Base-by-base conservation (phyloP, 352 stramenopile genomes). In the Aphanomyces astaci region DNA sequence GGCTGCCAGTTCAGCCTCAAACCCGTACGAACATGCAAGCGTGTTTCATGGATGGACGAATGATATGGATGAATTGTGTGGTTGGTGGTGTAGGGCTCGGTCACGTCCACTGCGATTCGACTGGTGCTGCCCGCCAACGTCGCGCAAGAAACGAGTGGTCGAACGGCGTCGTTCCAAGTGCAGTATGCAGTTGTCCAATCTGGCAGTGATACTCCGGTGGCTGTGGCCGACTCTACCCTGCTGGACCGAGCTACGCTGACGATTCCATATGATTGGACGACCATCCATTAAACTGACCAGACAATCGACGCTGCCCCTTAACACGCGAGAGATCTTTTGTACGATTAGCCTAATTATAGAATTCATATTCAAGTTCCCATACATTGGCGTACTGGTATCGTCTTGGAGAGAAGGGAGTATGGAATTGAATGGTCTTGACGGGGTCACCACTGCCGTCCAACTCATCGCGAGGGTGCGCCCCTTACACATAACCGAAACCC, bases 1-100 rank as follows among this genome's bases (percentile, higher is more conserved):
- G 62, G 39, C 13, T 68, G 43, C 48, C 13, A 27, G 5, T 68
- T 68, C 32, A 10, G 27, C 25, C 30, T 68, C 22, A 51, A 68
- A 24, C 62, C 62, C 7, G 62, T 68, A n/a, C 22, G 33, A n/a
- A n/a, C n/a, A n/a, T 66, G 32, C 46, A 2, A 15, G 7, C 36
- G 36, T 43, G 22, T 53, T 33, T 15, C 62, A n/a, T n/a, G n/a
- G 22, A 68, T 51, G 11, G 10, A 13, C 5, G 2, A 31, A 64
- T 64, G 13, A 49, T 33, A 17, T 22, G n/a, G 24, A 24, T n/a
- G 19, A 49, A 17, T 10, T 67, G 19, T 13, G 17, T 65, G n/a
- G 11, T 9, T 24, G 9, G 22, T 25, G 45, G 24, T 27, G n/a
- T 68, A 68, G 62, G 31, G 32, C 10, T 68, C 62, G 30, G 33